Conservation (phyloP, 2,329 filamentous ascomycete genomes). For the Arthrobotrys pseudoclavata region DNA sequence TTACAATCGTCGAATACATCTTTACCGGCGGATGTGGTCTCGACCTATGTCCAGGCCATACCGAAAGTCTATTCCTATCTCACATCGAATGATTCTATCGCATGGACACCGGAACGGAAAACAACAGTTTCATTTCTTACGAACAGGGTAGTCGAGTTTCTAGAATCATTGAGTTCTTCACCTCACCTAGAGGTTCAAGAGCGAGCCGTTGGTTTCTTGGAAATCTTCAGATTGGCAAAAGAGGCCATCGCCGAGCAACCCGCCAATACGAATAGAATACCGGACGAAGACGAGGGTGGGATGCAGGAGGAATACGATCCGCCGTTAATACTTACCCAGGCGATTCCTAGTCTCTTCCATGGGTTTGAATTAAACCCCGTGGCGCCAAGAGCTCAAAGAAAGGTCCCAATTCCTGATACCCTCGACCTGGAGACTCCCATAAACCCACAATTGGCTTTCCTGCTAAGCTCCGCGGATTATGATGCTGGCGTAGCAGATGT, state of each 20-base stretch:
- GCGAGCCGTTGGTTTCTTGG: constrained; percentile 89
- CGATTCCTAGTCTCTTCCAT: constrained; percentile 86
- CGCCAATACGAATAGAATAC: constrained; percentile 66
- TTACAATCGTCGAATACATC: constrained; percentile 76
- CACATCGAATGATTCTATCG: constrained; percentile 74
- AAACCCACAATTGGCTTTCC: constrained; percentile 77
- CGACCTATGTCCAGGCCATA: constrained; percentile 83
- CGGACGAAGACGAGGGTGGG: constrained; percentile 29
- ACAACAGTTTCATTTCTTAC: constrained; percentile 82
- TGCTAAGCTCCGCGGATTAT: constrained; percentile 73
- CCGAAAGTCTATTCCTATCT: constrained; percentile 86
- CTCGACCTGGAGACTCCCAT: constrained; percentile 86
- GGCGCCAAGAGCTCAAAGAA: constrained; percentile 82
- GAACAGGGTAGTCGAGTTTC: constrained; percentile 82
- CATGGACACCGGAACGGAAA: constrained; percentile 81
- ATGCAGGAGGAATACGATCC: constrained; percentile 70
- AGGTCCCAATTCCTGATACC: constrained; percentile 82
- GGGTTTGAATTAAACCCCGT: constrained; percentile 94
- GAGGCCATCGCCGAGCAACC: constrained; percentile 82
- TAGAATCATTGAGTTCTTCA: constrained; percentile 83
- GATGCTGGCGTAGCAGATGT: constrained; percentile 67
- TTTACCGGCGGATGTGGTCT: constrained; percentile 76
- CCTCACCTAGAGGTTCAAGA: constrained; percentile 95
- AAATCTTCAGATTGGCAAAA: constrained; percentile 85
- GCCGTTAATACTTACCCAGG: constrained; percentile 87